Evolutionary conservation across 805 yeast species (phyloP).

Genomic region (Brettanomyces sp.): DNA sequence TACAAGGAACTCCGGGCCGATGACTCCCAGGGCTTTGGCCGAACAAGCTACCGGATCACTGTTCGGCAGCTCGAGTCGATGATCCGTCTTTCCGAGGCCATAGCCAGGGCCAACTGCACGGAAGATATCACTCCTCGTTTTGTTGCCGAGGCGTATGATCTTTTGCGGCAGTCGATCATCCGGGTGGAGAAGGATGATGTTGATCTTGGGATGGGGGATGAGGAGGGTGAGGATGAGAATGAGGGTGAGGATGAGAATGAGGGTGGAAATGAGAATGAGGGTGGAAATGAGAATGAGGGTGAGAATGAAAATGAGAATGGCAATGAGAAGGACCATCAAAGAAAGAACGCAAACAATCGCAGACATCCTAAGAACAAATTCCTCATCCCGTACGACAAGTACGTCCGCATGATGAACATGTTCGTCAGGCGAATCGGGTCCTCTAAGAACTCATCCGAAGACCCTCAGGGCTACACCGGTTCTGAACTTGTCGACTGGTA

Average conservation of each 20-base stretch:
- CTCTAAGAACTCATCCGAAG: constrained; percentile 26
- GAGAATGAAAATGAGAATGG: background rate
- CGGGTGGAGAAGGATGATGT: constrained; percentile 91
- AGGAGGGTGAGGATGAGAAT: background rate
- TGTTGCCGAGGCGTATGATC: constrained; percentile 88
- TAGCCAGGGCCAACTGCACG: constrained; percentile 93
- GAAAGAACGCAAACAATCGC: constrained; percentile 4
- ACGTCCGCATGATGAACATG: constrained; percentile 72
- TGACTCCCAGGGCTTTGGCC: constrained; percentile 82
- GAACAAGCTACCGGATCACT: constrained; percentile 86
- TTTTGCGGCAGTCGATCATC: constrained; percentile 83
- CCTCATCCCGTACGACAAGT: constrained; percentile 75
- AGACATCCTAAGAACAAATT: constrained; percentile 20
- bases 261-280: constrained; percentile 18
- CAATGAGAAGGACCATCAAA: background rate
- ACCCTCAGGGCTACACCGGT: constrained; percentile 52
- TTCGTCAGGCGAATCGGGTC: constrained; percentile 46
- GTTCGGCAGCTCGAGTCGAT: constrained; percentile 93
- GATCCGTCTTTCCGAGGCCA: constrained; percentile 90
- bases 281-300: constrained; percentile 7
- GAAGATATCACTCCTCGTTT: constrained; percentile 75
- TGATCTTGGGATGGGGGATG: constrained; percentile 54
- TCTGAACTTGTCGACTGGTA: constrained; percentile 74
- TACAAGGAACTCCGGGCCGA: constrained; percentile 82
- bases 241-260: constrained; percentile 27